These are phyloP conservation scores for Russula vinacea DNA, from an alignment of 768 basidiomycete species.

Conservation along the genomic window DNA sequence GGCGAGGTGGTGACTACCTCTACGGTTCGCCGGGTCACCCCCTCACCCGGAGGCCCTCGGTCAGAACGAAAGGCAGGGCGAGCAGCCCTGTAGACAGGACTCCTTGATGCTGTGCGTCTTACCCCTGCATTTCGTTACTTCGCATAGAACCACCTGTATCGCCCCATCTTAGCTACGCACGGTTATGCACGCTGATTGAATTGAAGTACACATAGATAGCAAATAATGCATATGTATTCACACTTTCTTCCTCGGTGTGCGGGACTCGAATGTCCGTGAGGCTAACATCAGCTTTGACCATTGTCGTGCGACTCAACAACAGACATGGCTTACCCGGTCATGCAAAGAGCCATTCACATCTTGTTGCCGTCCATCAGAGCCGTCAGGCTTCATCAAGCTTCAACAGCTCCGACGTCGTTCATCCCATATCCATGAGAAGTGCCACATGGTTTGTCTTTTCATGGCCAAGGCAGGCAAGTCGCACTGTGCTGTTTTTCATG, in stretches of 20 bases:
- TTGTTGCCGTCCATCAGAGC: background rate
- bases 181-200: slow-evolving; percentile 17
- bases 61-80: slow-evolving; percentile 30
- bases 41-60: slow-evolving; percentile 68
- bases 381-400: too few species aligned
- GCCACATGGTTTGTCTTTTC: slow-evolving; percentile 31
- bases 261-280: background rate
- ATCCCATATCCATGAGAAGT: slow-evolving; percentile 18
- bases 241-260: background rate
- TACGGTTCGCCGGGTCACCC: slow-evolving; percentile 47
- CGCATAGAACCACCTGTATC: slow-evolving; percentile 4
- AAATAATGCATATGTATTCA: slow-evolving; percentile 12
- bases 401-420: background rate
- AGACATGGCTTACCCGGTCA: background rate
- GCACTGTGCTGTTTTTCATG: too few species aligned
- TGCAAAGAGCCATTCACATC: background rate
- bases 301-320: background rate
- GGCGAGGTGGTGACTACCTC: slow-evolving; percentile 36
- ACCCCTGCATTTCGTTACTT: slow-evolving; percentile 5
- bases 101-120: slow-evolving; percentile 16
- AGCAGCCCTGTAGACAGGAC: slow-evolving; percentile 5
- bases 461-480: slow-evolving; percentile 39
- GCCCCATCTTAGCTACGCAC: slow-evolving; percentile 1
- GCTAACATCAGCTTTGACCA: background rate
- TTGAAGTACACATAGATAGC: slow-evolving; percentile 9